Conservation (phyloP, 139 green algal genomes). For the Haematococcus lacustris region DNA sequence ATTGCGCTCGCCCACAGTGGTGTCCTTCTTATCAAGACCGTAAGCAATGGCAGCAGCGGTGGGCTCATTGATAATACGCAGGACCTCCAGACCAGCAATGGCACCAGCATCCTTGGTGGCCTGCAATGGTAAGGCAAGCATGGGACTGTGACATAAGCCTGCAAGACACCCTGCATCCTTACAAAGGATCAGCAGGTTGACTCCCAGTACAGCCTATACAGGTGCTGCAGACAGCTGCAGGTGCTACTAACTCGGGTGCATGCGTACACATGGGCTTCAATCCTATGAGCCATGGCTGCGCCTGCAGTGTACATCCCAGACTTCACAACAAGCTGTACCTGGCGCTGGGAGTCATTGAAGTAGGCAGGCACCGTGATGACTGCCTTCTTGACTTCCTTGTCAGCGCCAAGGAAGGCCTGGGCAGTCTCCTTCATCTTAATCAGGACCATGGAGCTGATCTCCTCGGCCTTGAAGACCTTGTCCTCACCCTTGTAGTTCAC, state of each 20-base stretch:
- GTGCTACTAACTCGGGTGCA: not conserved
- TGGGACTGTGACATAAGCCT: not conserved
- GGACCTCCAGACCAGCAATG: constrained; percentile 93
- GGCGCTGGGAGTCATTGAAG: constrained; percentile 97
- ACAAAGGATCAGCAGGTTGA: not conserved
- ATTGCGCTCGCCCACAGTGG: constrained; percentile 58
- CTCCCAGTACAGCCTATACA: not conserved
- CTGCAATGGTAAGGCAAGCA: constrained; percentile 29
- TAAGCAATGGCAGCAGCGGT: constrained; percentile 94
- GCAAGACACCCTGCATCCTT: not conserved
- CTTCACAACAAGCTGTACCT: constrained; percentile 34
- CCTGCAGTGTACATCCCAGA: not conserved
- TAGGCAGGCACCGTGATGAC: constrained; percentile 97
- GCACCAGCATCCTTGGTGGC: constrained; percentile 93
- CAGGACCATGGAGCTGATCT: constrained; percentile 95
- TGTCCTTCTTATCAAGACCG: constrained; percentile 74
- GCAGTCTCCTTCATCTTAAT: constrained; percentile 97
- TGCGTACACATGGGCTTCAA: not conserved
- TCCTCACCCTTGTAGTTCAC: constrained; percentile 91
- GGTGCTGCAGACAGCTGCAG: not conserved
- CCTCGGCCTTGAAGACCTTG: constrained; percentile 90
- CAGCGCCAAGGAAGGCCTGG: constrained; percentile 52
- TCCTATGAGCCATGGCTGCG: not conserved
- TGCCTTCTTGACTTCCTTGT: constrained; percentile 81
- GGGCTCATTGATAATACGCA: constrained; percentile 99